Base-by-base conservation (phyloP, 2,329 filamentous ascomycete species). In the Ceratocystis papillata region DNA sequence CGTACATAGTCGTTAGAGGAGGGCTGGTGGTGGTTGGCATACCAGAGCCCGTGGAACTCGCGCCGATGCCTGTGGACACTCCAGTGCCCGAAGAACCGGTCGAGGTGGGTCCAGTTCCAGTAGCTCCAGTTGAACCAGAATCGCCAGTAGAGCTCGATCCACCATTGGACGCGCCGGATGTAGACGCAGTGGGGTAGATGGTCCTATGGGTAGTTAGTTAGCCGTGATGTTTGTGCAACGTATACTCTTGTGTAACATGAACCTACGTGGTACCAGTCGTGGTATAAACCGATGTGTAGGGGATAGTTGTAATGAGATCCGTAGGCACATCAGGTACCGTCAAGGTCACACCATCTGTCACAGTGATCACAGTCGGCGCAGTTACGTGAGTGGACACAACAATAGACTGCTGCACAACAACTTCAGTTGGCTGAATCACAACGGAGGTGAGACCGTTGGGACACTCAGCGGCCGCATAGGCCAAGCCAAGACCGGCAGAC, bases 401-500 rank as follows among this genome's bases (percentile, higher is more conserved):
- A 25, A 65, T 63, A 4, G 60, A 10, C 28, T 65, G 59, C 1
- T 22, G 44, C 2, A 67, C 46, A 2, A 67, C 48, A 22, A 65
- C 30, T 33, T 57, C 66, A 25, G 63, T 67, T 22, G 66, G 66
- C 46, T 65, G 63, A 12, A 57, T 28, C 28, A 65, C 44, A 5
- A 67, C 46, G 2, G 66, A 65, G 10, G 63, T 67, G 1, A 48
- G n/a, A 3, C 63, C 66, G 22, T 57, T 50, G 5, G 59, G 63
- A n/a, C 66, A 67, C 15, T 67, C 66, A 3, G 64, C 45, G 0
- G 64, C 46, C 2, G 63, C 66, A 44, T 67, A 67, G 7, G 57
- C 66, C 28, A 67, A 20, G 7, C 66, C 66, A 37, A 67, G 53
- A 17, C 63, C 59, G 5, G 66, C 66, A n/a, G 50, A 65, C 64